A percentile compares a stretch with the other conserved stretches of the same genome.
Conservation (phyloP, 768 basidiomycete species). For the Daedalea quercina region DNA sequence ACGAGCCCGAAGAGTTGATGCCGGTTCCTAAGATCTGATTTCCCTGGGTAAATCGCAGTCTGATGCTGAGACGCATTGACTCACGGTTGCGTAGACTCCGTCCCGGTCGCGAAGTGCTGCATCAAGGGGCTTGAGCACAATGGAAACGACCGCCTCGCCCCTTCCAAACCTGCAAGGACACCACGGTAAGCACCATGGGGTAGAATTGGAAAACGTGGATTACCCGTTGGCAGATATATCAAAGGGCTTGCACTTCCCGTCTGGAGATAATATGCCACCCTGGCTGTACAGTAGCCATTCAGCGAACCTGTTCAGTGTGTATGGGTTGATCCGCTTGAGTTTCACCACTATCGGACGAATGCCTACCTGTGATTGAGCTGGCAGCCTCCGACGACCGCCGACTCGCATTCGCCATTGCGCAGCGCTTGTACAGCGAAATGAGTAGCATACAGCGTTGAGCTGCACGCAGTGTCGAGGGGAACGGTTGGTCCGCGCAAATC, state of each 20-base stretch:
- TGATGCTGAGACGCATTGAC: background rate
- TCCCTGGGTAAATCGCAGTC: background rate
- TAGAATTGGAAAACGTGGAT: no score
- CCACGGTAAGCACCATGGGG: background rate
- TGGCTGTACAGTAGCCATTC: conserved; percentile 34
- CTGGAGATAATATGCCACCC: conserved; percentile 30
- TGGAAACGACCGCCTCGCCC: conserved; percentile 30
- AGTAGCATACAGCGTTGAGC: conserved; percentile 36
- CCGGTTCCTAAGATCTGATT: conserved; percentile 32
- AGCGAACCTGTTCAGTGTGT: conserved; percentile 21
- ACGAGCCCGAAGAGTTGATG: conserved; percentile 31
- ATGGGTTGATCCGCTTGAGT: no score
- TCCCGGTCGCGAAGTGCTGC: conserved; percentile 33
- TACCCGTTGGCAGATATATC: conserved; percentile 38
- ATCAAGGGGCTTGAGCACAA: conserved; percentile 35
- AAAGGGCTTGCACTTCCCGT: conserved; percentile 39
- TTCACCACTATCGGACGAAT: background rate
- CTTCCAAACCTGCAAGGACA: conserved; percentile 26
- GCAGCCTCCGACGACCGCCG: conserved; percentile 39
- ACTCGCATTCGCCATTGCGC: conserved; percentile 36
- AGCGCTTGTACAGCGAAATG: conserved; percentile 44
- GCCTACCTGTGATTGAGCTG: conserved; percentile 35
- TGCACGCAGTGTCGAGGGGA: conserved; percentile 44
- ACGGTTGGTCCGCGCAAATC: conserved; percentile 41
- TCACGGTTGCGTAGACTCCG: conserved; percentile 33